These are phyloP conservation scores for Paraphaeosphaeria minitans DNA, from an alignment of 2,329 filamentous ascomycete species.

Conservation along the genomic window DNA sequence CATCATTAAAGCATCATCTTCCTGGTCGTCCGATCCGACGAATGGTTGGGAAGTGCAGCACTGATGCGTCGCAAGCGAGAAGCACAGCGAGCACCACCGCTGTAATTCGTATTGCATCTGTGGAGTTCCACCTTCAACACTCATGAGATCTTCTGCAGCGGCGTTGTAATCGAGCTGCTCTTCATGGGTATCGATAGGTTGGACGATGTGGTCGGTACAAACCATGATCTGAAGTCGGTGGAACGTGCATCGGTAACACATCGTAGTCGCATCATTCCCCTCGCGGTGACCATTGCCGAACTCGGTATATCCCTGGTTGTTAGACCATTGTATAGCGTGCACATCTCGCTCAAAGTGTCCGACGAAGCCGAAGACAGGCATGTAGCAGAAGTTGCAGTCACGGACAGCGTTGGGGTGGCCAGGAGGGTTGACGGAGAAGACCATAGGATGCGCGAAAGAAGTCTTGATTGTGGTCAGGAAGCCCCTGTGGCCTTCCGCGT, in stretches of 20 bases:
- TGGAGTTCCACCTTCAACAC: slow-evolving; percentile 14
- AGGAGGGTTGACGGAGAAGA: slow-evolving; percentile 28
- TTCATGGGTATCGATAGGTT: neutral
- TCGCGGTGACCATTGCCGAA: slow-evolving; percentile 45
- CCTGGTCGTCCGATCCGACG: slow-evolving; percentile 7
- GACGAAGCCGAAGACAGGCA: slow-evolving; percentile 48
- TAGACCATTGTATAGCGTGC: slow-evolving; percentile 42
- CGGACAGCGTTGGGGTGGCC: slow-evolving; percentile 3
- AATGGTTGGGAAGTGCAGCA: slow-evolving; percentile 21
- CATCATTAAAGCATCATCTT: slow-evolving; percentile 9
- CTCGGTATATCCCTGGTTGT: slow-evolving; percentile 47
- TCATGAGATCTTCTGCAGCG: slow-evolving; percentile 18
- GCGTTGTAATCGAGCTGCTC: slow-evolving; percentile 13
- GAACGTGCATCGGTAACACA: slow-evolving; percentile 33
- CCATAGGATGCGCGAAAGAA: slow-evolving; percentile 50
- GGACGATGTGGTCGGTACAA: slow-evolving; percentile 27
- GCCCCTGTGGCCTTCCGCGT: slow-evolving; percentile 32
- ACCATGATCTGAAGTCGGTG: slow-evolving; percentile 28
- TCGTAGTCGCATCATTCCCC: slow-evolving; percentile 17
- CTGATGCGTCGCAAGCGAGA: slow-evolving; percentile 25
- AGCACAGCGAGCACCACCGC: slow-evolving; percentile 41
- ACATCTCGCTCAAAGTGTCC: slow-evolving; percentile 45
- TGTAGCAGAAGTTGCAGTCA: slow-evolving; percentile 51
- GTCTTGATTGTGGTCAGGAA: slow-evolving; percentile 42
- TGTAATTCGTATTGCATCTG: slow-evolving; percentile 22